A percentile compares a stretch with the other conserved stretches of the same genome.
Evolutionary conservation across 2,329 filamentous ascomycete species (phyloP).

Genomic region (Sporothrix phasma): DNA sequence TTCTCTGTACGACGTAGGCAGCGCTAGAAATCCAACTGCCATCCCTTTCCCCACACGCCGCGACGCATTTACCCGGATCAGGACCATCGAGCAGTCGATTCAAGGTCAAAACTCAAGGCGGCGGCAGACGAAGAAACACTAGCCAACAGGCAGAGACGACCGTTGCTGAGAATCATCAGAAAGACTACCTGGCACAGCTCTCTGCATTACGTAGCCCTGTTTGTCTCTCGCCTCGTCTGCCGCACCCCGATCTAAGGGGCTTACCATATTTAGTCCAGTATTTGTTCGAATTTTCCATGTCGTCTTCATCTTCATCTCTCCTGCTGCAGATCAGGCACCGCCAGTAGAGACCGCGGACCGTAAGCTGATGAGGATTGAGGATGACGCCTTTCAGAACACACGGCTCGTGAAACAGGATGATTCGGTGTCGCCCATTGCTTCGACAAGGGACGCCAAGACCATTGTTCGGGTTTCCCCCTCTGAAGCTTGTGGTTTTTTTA

Average conservation of each 20-base stretch:
- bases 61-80: slow-evolving; percentile 11
- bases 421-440: not conserved
- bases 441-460: not conserved
- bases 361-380: not conserved
- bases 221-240: slow-evolving; percentile 7
- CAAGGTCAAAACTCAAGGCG: not conserved
- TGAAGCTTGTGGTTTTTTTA: not conserved
- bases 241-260: not conserved
- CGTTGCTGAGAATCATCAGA: slow-evolving; percentile 1
- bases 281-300: not conserved
- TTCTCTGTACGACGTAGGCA: not conserved
- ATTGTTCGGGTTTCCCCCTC: not conserved
- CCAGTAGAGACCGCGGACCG: not conserved
- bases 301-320: no score
- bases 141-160: not conserved
- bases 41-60: not conserved
- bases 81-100: not conserved
- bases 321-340: slow-evolving; percentile 5
- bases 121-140: not conserved
- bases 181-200: not conserved
- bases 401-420: not conserved
- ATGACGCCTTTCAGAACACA: not conserved
- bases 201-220: not conserved
- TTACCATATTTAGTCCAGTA: not conserved
- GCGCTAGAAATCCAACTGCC: not conserved